phyloP scores from a whole-genome alignment of 75 land plant species.

The Chamaecyparis obtusa region DNA sequence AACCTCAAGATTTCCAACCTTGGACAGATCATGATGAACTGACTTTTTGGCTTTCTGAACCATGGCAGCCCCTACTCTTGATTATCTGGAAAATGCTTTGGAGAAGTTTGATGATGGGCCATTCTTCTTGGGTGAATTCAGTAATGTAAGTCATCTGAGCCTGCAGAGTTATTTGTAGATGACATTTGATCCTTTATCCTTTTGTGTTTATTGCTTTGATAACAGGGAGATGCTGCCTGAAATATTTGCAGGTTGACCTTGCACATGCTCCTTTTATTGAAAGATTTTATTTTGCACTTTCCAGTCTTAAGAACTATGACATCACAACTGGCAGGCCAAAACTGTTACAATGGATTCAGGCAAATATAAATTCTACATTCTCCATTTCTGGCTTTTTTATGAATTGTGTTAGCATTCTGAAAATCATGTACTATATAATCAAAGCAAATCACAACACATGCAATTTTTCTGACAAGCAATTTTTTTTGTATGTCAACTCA shows the following conservation, averaged over 20 bases:
- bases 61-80: constrained; percentile 1
- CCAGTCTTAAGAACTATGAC: constrained; percentile 54
- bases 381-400: too few relatives aligned
- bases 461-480: neutral
- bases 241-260: constrained; percentile 63
- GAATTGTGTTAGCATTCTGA: neutral
- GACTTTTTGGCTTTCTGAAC: neutral
- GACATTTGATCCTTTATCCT: neutral
- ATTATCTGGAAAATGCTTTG: constrained; percentile 13
- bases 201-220: neutral
- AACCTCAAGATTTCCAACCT: neutral
- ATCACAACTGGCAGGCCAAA: constrained; percentile 74
- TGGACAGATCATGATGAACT: neutral
- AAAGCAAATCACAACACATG: neutral
- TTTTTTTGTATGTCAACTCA: neutral
- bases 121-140: constrained; percentile 10
- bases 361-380: constrained; percentile 7
- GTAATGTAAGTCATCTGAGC: neutral
- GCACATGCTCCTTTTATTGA: constrained; percentile 87
- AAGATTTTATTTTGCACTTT: constrained; percentile 43
- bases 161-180: neutral
- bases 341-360: constrained; percentile 76
- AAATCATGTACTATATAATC: neutral
- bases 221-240: neutral
- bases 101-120: constrained; percentile 4